Evolutionary conservation across 139 green algal genomes (phyloP).

Genomic region (Asterochloris sp.): DNA sequence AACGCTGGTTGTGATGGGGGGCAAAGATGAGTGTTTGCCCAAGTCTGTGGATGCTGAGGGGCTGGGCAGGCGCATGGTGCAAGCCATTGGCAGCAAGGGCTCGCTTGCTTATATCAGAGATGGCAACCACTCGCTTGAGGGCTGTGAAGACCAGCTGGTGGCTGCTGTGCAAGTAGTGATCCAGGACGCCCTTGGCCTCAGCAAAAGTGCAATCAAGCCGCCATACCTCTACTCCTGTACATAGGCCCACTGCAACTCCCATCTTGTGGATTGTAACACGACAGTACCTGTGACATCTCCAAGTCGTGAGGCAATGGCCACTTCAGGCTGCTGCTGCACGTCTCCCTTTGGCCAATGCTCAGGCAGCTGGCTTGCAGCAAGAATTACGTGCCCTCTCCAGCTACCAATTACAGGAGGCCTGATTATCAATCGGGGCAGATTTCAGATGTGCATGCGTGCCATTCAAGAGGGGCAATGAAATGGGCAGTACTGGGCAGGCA

Average conservation of each 20-base stretch:
- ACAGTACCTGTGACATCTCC: too few species aligned
- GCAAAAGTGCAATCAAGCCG: not conserved
- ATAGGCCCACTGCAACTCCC: not conserved
- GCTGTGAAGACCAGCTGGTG: conserved; percentile 31
- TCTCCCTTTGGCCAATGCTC: too few species aligned
- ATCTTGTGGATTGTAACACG: too few species aligned
- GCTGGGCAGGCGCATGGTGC: conserved; percentile 22
- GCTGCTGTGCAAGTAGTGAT: conserved; percentile 24
- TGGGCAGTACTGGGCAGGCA: too few species aligned
- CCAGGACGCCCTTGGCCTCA: not conserved
- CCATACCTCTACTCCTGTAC: conserved; percentile 16
- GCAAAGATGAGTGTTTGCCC: conserved; percentile 52
- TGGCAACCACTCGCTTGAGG: conserved; percentile 29
- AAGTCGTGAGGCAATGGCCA: too few species aligned
- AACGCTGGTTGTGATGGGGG: conserved; percentile 44
- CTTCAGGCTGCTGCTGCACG: too few species aligned
- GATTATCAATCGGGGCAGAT: too few species aligned
- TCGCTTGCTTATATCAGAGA: conserved; percentile 26
- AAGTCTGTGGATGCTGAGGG: not conserved
- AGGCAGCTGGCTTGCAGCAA: too few species aligned
- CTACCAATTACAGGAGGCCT: too few species aligned
- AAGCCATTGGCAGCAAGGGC: conserved; percentile 27
- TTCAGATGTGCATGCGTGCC: too few species aligned
- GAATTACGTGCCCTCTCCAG: too few species aligned
- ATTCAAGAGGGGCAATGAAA: too few species aligned